phyloP scores from a whole-genome alignment of 2,329 filamentous ascomycete species.

The Bretziella fagacearum region DNA sequence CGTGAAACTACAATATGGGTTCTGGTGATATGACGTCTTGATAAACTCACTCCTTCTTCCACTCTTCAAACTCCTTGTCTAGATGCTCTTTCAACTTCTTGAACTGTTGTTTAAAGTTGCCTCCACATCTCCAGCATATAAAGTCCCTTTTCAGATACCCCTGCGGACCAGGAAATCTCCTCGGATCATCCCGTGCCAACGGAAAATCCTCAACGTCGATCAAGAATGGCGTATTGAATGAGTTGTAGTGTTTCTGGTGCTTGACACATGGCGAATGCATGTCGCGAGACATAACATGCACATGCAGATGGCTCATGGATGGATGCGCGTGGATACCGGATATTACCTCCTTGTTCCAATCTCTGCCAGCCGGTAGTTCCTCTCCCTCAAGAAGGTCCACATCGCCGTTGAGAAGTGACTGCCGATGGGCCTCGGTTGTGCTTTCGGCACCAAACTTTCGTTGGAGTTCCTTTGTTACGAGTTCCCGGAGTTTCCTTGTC shows the following conservation, averaged over 20 bases:
- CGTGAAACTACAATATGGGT: neutral
- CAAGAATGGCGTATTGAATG: slow-evolving; percentile 74
- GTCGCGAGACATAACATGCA: slow-evolving; percentile 74
- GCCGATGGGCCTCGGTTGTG: slow-evolving; percentile 41
- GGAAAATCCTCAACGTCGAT: slow-evolving; percentile 67
- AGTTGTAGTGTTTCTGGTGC: slow-evolving; percentile 81
- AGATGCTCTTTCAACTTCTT: slow-evolving; percentile 59
- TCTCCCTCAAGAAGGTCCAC: slow-evolving; percentile 24
- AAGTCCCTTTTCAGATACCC: slow-evolving; percentile 50
- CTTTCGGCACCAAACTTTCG: slow-evolving; percentile 50
- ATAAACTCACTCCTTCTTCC: slow-evolving; percentile 42
- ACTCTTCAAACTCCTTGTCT: slow-evolving; percentile 53
- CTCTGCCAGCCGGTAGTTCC: slow-evolving; percentile 52
- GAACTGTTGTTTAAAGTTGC: slow-evolving; percentile 59
- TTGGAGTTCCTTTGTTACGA: slow-evolving; percentile 61
- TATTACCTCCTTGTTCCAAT: slow-evolving; percentile 61
- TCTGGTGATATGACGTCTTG: neutral
- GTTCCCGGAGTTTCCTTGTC: slow-evolving; percentile 38
- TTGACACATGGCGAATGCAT: slow-evolving; percentile 55
- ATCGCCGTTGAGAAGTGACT: slow-evolving; percentile 48
- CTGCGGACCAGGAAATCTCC: slow-evolving; percentile 37
- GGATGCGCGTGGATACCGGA: slow-evolving; percentile 74
- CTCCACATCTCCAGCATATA: slow-evolving; percentile 69
- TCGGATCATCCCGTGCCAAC: slow-evolving; percentile 44
- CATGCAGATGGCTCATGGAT: slow-evolving; percentile 81